These are phyloP conservation scores for Ganoderma meredithae DNA, from an alignment of 1,284 basidiomycete genomes.

Conservation along the genomic window DNA sequence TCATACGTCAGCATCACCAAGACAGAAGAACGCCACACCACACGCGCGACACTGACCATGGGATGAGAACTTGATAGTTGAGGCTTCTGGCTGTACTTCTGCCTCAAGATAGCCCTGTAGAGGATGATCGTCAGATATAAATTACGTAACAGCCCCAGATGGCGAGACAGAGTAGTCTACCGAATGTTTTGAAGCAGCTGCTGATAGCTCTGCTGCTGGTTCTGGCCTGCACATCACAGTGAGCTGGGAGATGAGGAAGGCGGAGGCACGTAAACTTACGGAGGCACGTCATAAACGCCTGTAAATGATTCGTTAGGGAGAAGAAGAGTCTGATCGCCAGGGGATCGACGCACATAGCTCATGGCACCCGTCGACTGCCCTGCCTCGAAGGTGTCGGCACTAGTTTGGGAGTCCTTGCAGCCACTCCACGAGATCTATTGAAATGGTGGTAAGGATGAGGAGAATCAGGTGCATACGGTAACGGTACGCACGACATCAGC, in stretches of 20 bases:
- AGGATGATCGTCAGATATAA: slow-evolving; percentile 10
- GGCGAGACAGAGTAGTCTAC: slow-evolving; percentile 36
- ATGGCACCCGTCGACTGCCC: slow-evolving; percentile 90
- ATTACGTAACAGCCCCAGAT: slow-evolving; percentile 7
- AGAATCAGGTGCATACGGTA: background rate
- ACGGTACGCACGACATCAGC: slow-evolving; percentile 59
- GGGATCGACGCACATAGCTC: slow-evolving; percentile 66
- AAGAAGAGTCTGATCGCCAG: background rate
- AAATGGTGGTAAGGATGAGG: background rate
- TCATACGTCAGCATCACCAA: slow-evolving; percentile 8
- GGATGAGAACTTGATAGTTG: slow-evolving; percentile 81
- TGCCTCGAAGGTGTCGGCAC: slow-evolving; percentile 86
- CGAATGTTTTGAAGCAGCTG: slow-evolving; percentile 79
- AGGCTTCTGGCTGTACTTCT: slow-evolving; percentile 88
- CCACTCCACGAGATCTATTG: slow-evolving; percentile 82
- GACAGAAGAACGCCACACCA: slow-evolving; percentile 11
- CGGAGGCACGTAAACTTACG: slow-evolving; percentile 44
- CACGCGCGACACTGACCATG: slow-evolving; percentile 57
- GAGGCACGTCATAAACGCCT: slow-evolving; percentile 81
- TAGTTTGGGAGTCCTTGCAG: slow-evolving; percentile 93
- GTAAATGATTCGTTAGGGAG: background rate
- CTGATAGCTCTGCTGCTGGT: slow-evolving; percentile 82
- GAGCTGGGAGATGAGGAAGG: slow-evolving; percentile 8
- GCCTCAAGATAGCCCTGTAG: slow-evolving; percentile 58
- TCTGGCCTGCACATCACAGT: slow-evolving; percentile 50